Conservation (phyloP, 371 early-diverging fungal genomes). For the Mucor mucedo region DNA sequence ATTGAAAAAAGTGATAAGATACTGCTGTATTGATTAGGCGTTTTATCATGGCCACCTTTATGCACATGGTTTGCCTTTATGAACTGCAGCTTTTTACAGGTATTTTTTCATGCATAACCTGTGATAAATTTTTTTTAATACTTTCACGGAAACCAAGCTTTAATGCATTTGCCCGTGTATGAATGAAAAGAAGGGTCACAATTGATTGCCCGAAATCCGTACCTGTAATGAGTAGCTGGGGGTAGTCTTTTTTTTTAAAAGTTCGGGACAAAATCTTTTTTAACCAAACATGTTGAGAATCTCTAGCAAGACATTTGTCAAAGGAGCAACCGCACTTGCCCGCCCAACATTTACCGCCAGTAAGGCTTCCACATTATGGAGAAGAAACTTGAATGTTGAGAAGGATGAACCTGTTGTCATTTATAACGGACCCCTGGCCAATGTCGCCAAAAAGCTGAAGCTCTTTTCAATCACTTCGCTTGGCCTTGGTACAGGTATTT, state of each 20-base stretch:
- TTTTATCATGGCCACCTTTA: no score
- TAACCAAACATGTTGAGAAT: slow-evolving; percentile 20
- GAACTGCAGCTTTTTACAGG: no score
- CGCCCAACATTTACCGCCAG: background rate
- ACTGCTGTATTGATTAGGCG: no score
- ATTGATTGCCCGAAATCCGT: background rate
- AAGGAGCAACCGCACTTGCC: background rate
- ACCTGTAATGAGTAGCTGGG: background rate
- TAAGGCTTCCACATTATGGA: background rate
- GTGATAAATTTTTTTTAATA: no score
- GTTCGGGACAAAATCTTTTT: no score
- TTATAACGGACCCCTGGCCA: slow-evolving; percentile 63
- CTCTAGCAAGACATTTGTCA: background rate
- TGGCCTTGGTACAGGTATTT: slow-evolving; percentile 58
- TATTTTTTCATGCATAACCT: no score
- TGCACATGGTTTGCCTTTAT: no score
- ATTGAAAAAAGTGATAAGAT: no score
- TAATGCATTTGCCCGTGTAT: no score
- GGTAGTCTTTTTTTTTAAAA: background rate
- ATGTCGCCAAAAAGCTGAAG: slow-evolving; percentile 65
- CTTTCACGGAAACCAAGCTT: no score
- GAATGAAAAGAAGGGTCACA: background rate
- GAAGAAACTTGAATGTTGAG: background rate
- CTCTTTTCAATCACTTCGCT: slow-evolving; percentile 67
- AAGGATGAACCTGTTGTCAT: slow-evolving; percentile 35